These are phyloP conservation scores for Carex myosuroides DNA, from an alignment of 176 grass and related monocot species.

Conservation along the genomic window DNA sequence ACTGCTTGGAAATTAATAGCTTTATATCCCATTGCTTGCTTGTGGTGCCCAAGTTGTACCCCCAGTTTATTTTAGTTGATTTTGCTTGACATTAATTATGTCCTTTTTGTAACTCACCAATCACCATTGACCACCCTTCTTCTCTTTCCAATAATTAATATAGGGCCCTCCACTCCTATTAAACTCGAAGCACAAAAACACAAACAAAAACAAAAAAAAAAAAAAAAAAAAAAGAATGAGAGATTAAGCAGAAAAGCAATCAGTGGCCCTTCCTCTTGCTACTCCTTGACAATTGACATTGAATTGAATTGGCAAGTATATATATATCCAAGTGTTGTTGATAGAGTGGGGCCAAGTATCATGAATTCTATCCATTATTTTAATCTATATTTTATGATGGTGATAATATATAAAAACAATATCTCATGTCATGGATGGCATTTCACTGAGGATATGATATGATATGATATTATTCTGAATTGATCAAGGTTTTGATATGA, in stretches of 20 bases:
- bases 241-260: too few relatives aligned
- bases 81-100: too few relatives aligned
- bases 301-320: slow-evolving; percentile 1
- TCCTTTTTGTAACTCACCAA: background rate
- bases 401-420: too few relatives aligned
- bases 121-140: background rate
- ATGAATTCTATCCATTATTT: background rate
- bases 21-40: background rate
- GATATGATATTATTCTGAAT: too few relatives aligned
- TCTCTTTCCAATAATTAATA: background rate
- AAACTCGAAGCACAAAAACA: background rate
- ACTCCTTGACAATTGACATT: background rate
- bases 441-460: too few relatives aligned
- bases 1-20: background rate
- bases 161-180: background rate
- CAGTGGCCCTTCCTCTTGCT: background rate
- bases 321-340: slow-evolving; percentile 16
- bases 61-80: background rate
- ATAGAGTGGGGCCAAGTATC: background rate
- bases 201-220: too few relatives aligned
- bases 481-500: too few relatives aligned
- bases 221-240: too few relatives aligned
- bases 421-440: too few relatives aligned
- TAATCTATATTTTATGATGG: too few relatives aligned
- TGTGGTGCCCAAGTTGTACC: slow-evolving; percentile 10